Conservation (phyloP, 164 flowering plant genomes). For the Vitis rotundifolia region DNA sequence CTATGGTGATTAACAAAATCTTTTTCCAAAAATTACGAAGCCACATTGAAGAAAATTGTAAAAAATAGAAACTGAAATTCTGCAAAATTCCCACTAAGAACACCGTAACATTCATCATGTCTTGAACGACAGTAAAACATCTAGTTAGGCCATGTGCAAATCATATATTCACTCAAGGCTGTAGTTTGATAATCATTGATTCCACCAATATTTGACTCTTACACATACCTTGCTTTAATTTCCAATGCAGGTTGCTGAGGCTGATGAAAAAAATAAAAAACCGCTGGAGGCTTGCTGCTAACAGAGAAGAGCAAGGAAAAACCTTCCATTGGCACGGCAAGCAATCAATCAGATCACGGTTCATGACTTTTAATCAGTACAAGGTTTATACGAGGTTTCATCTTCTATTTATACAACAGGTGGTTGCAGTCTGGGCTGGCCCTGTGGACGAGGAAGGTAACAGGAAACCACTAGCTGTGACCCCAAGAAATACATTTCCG, state of each 20-base stretch:
- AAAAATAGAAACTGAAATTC: too few species aligned
- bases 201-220: too few species aligned
- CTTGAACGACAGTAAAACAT: too few species aligned
- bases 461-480: constrained; percentile 51
- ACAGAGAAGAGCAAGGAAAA: constrained; percentile 82
- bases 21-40: too few species aligned
- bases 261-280: constrained; percentile 51
- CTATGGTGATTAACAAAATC: too few species aligned
- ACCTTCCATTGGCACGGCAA: constrained; percentile 83
- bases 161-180: too few species aligned
- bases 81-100: too few species aligned
- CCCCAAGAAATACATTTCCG: constrained; percentile 71
- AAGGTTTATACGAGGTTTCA: background rate
- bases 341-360: background rate
- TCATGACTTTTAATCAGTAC: too few species aligned
- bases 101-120: too few species aligned
- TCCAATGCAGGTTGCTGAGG: constrained; percentile 62
- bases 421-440: constrained; percentile 87
- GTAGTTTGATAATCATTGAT: too few species aligned
- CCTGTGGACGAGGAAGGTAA: constrained; percentile 79
- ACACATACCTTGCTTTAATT: background rate
- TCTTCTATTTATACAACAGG: constrained; percentile 33
- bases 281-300: constrained; percentile 84
- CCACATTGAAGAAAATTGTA: too few species aligned
- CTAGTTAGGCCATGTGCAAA: too few species aligned